A percentile compares a stretch with the other conserved stretches of the same genome.
phyloP scores from a whole-genome alignment of 2,329 filamentous ascomycete species.

The Talaromyces albobiverticillius region DNA sequence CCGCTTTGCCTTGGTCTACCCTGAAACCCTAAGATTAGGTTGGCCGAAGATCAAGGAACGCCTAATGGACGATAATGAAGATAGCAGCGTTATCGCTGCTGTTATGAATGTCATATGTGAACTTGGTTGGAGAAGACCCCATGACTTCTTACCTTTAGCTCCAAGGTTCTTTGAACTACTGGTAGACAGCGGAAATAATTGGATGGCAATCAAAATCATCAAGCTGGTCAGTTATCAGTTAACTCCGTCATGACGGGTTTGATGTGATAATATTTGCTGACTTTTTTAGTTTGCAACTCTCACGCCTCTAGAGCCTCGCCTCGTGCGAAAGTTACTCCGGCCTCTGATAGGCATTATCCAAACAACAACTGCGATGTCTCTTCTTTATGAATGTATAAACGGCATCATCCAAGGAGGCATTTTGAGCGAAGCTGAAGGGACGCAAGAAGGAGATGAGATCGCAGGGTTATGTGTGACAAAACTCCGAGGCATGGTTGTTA shows the following conservation, averaged over 20 bases:
- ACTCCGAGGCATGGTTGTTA: constrained; percentile 86
- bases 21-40: constrained; percentile 83
- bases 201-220: constrained; percentile 99
- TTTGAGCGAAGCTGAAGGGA: constrained; percentile 74
- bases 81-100: constrained; percentile 88
- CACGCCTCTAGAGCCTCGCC: constrained; percentile 84
- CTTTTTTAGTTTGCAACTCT: constrained; percentile 77
- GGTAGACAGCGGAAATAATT: constrained; percentile 92
- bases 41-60: constrained; percentile 98
- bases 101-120: constrained; percentile 98
- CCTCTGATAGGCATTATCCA: constrained; percentile 90
- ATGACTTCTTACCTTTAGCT: constrained; percentile 89
- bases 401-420: constrained; percentile 97
- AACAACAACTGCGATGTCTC: constrained; percentile 95
- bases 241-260: not conserved
- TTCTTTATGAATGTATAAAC: constrained; percentile 97
- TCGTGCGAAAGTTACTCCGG: constrained; percentile 86
- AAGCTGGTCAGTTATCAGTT: constrained; percentile 80
- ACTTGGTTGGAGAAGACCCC: constrained; percentile 86
- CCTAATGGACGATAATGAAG: constrained; percentile 83
- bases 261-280: constrained; percentile 19
- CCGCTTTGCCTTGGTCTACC: constrained; percentile 90
- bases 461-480: constrained; percentile 90
- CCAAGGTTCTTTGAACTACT: constrained; percentile 89
- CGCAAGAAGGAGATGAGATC: constrained; percentile 82